phyloP scores from a whole-genome alignment of 2,329 filamentous ascomycete species.

The Elsinoe fawcettii region DNA sequence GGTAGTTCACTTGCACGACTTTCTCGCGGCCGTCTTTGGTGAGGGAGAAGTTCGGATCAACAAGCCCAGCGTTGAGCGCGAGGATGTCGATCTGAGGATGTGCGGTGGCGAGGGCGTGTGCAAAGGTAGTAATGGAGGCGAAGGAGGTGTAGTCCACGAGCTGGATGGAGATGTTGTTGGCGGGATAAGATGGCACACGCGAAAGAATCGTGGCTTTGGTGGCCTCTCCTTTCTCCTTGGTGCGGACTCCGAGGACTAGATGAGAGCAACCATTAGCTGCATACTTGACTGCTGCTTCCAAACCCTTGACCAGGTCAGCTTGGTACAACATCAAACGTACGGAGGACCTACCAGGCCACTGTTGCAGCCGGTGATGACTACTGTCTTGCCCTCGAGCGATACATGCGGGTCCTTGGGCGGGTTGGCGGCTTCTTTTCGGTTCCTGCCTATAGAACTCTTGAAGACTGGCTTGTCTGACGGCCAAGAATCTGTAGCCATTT shows the following conservation, averaged over 20 bases:
- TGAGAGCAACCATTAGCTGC: conserved; percentile 30
- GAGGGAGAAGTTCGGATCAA: conserved; percentile 22
- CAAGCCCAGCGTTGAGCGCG: conserved; percentile 34
- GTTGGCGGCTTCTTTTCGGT: neutral
- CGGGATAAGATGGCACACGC: conserved; percentile 22
- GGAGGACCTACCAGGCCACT: conserved; percentile 26
- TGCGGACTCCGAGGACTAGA: conserved; percentile 34
- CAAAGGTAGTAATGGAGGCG: conserved; percentile 21
- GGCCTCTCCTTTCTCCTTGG: conserved; percentile 29
- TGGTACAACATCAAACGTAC: neutral
- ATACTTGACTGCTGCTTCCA: conserved; percentile 33
- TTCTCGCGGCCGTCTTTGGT: conserved; percentile 33
- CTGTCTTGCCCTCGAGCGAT: conserved; percentile 20
- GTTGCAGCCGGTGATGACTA: conserved; percentile 31
- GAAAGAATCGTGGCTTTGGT: conserved; percentile 28
- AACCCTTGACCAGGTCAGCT: conserved; percentile 20
- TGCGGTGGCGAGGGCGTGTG: conserved; percentile 22
- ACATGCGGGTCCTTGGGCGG: conserved; percentile 7
- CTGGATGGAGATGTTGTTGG: conserved; percentile 29
- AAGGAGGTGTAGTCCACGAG: conserved; percentile 23
- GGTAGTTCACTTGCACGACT: conserved; percentile 50
- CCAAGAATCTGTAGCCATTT: neutral
- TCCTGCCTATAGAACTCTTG: neutral
- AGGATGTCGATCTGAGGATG: conserved; percentile 32
- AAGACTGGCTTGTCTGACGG: neutral